Evolutionary conservation across 768 basidiomycete species (phyloP).

Genomic region (Imleria badia): DNA sequence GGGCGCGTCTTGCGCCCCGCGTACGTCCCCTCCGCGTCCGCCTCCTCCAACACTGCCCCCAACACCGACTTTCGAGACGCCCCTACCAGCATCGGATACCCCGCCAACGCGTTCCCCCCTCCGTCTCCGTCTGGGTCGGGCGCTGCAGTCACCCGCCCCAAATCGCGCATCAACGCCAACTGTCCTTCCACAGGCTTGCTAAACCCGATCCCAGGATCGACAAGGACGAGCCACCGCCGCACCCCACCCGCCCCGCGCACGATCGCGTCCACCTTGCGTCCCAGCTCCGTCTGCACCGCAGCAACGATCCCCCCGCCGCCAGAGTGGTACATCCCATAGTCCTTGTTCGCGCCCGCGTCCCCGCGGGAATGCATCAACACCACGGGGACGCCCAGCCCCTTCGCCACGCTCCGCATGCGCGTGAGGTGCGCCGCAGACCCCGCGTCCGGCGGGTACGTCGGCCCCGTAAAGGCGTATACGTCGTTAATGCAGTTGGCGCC

Average conservation of each 20-base stretch:
- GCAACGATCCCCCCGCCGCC: slow-evolving; percentile 51
- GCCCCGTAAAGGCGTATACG: slow-evolving; percentile 78
- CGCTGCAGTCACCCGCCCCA: slow-evolving; percentile 42
- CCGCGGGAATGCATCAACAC: slow-evolving; percentile 95
- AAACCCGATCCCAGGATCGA: slow-evolving; percentile 94
- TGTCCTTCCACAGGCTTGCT: slow-evolving; percentile 84
- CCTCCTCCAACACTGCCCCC: slow-evolving; percentile 56
- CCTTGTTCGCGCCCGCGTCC: slow-evolving; percentile 73
- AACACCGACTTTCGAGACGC: slow-evolving; percentile 84
- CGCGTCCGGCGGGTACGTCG: slow-evolving; percentile 40
- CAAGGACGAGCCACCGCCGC: slow-evolving; percentile 82
- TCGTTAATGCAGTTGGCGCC: slow-evolving; percentile 91
- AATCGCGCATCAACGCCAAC: slow-evolving; percentile 59
- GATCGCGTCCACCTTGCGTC: slow-evolving; percentile 59
- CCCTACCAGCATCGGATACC: slow-evolving; percentile 72
- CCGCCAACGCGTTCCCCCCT: slow-evolving; percentile 48
- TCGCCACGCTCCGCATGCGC: slow-evolving; percentile 66
- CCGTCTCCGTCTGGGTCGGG: slow-evolving; percentile 44
- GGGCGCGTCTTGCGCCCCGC: slow-evolving; percentile 56
- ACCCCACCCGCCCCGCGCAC: slow-evolving; percentile 71
- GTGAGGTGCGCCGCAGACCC: slow-evolving; percentile 41
- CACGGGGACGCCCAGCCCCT: slow-evolving; percentile 70
- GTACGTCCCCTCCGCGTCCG: slow-evolving; percentile 38
- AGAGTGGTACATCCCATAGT: slow-evolving; percentile 50
- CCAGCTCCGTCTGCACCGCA: slow-evolving; percentile 73